These are phyloP conservation scores for Capniomyces stellatus DNA, from an alignment of 371 early-diverging fungal species.

Conservation along the genomic window DNA sequence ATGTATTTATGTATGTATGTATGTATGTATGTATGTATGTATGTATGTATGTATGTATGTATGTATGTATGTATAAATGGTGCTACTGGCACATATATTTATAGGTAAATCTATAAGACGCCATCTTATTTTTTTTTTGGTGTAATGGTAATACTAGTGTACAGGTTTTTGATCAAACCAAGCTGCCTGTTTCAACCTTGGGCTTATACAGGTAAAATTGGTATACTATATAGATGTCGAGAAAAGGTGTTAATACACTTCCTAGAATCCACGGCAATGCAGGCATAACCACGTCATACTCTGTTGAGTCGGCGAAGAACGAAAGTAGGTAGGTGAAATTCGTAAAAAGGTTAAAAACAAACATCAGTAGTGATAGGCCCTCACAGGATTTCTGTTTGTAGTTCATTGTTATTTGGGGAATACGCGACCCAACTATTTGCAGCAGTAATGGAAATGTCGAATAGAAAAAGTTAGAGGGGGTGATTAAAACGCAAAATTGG, in stretches of 20 bases:
- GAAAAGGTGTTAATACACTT: background rate
- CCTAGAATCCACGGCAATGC: constrained; percentile 52
- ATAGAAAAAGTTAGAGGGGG: background rate
- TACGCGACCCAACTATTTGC: constrained; percentile 28
- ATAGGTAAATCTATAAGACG: too few species aligned
- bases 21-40: too few species aligned
- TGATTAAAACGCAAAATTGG: too few species aligned
- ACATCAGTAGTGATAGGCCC: constrained; percentile 61
- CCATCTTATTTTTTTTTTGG: too few species aligned
- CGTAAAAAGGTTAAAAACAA: constrained; percentile 58
- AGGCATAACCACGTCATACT: constrained; percentile 32
- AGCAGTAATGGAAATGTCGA: background rate
- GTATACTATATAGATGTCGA: background rate
- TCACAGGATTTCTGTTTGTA: constrained; percentile 49
- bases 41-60: too few species aligned
- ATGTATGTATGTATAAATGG: too few species aligned
- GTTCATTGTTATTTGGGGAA: constrained; percentile 71
- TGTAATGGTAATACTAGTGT: too few species aligned
- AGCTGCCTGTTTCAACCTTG: too few species aligned
- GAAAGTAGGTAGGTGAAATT: constrained; percentile 51
- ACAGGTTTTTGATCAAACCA: too few species aligned
- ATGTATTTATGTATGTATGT: too few species aligned
- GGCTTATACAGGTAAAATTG: background rate
- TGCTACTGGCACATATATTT: too few species aligned
- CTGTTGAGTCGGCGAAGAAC: constrained; percentile 36